Conservation (phyloP, 108 stramenopile genomes). For the Schizochytrium sp. region DNA sequence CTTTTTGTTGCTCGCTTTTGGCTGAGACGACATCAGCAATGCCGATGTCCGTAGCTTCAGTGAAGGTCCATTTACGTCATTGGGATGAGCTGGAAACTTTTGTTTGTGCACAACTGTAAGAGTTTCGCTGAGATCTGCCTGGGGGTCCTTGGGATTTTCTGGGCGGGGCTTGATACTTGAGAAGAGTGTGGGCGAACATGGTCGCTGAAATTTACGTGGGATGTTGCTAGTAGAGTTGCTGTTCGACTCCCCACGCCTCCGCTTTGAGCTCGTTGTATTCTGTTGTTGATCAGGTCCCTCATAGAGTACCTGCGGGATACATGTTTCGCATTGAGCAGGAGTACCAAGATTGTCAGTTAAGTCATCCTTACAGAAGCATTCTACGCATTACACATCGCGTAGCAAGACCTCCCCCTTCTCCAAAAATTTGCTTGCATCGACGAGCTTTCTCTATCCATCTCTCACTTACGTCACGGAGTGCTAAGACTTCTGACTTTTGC, state of each 20-base stretch:
- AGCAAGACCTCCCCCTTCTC: too few species aligned
- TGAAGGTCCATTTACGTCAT: neutral
- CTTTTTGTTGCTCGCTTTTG: neutral
- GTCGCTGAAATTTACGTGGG: neutral
- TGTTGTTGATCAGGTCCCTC: too few species aligned
- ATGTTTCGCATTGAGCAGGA: too few species aligned
- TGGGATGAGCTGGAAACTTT: conserved; percentile 35
- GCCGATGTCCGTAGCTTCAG: conserved; percentile 32
- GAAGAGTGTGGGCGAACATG: conserved; percentile 55
- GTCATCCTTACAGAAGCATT: too few species aligned
- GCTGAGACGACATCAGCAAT: neutral
- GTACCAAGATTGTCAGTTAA: too few species aligned
- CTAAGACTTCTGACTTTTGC: neutral
- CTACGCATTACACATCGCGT: too few species aligned
- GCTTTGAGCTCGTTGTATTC: neutral
- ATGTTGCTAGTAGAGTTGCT: neutral
- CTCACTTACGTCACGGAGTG: conserved; percentile 33
- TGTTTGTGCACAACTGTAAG: neutral
- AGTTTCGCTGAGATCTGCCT: conserved; percentile 10
- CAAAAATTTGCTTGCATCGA: too few species aligned
- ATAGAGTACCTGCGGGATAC: too few species aligned
- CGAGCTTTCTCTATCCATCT: neutral
- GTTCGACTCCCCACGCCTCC: neutral
- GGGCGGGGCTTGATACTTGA: neutral
- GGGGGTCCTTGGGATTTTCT: conserved; percentile 33